Evolutionary conservation across 495 filamentous ascomycete genomes (phyloP).

Genomic region (Trypethelium eluteriae): DNA sequence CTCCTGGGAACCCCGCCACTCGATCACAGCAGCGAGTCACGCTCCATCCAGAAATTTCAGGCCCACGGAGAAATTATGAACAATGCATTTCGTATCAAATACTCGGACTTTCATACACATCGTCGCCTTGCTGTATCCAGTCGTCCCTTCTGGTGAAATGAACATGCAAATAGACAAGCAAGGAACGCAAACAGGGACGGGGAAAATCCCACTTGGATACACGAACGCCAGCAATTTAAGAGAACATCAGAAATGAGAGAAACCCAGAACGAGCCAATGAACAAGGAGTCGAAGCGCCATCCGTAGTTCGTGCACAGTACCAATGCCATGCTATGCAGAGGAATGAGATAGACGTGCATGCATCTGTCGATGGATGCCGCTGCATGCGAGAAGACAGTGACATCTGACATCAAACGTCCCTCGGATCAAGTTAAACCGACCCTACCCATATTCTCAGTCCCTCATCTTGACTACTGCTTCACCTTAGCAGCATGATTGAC

Average conservation of each 20-base stretch:
- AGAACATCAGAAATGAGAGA: not conserved
- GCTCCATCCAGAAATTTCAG: not conserved
- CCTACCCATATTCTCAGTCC: not conserved
- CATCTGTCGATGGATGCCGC: too few species aligned
- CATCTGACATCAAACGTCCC: not conserved
- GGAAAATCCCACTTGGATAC: not conserved
- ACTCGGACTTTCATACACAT: not conserved
- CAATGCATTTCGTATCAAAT: not conserved
- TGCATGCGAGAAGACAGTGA: not conserved
- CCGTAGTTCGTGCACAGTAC: not conserved
- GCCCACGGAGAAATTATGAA: conserved; percentile 6
- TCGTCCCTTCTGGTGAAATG: not conserved
- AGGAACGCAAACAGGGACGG: not conserved
- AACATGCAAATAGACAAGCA: not conserved
- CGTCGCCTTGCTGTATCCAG: not conserved
- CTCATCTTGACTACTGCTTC: conserved; percentile 13
- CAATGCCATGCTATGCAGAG: not conserved
- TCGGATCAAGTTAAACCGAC: not conserved
- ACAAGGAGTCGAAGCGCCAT: not conserved
- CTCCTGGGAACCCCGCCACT: not conserved
- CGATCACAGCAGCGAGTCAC: not conserved
- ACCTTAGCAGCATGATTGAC: conserved; percentile 17
- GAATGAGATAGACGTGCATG: not conserved
- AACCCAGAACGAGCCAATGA: not conserved
- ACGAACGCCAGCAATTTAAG: not conserved